Evolutionary conservation across 129 eudicot genomes (phyloP), one percentile per base, ranked within the genome.

Genomic region (Daucus carota): DNA sequence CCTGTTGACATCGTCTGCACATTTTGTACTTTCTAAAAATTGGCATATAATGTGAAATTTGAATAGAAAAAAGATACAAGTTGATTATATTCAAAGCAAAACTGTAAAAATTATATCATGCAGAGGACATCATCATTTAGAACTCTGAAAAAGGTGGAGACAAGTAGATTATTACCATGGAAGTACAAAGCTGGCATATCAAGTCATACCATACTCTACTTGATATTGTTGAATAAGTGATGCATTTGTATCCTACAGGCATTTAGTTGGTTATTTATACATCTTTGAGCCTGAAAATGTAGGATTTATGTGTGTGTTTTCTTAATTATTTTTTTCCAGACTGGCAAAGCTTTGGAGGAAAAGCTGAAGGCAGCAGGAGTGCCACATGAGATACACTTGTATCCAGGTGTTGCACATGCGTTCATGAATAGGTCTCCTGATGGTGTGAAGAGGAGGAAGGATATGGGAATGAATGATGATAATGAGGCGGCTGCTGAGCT

Each of bases 401-500:
- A 94, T 78, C 93, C 97, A 1, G 92, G 89, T n/a, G 73, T 81
- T 22, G 77, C 77, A 17, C 96, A 91, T 80, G 99, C 97, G 15
- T 94, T 94, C 77, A 89, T 94, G 99, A 94, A 94, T 82, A 80
- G 72, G 52, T 94, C 99, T 14, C 89, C 93, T 0, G 94, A 89
- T 62, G 99, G 92, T 13, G 62, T 67, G 11, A 76, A 83, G 82
- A 89, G 99, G 88, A 87, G 97, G 77, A 87, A 91, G 73, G 78
- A 48, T 15, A 80, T 89, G 92, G 99, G 99, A 67, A 34, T 87
- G 89, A 44, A 54, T 18, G 99, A 89, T 79, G 87, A 82, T 26
- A 79, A 85, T 75, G 88, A 85, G 79, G 89, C 85, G 74, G 90
- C 91, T 36, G 87, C 84, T 22, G 90, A 91, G 84, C 82, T 84